These are phyloP conservation scores for Yamadazyma oceani DNA, from an alignment of 1,139 yeast species.

Conservation along the genomic window DNA sequence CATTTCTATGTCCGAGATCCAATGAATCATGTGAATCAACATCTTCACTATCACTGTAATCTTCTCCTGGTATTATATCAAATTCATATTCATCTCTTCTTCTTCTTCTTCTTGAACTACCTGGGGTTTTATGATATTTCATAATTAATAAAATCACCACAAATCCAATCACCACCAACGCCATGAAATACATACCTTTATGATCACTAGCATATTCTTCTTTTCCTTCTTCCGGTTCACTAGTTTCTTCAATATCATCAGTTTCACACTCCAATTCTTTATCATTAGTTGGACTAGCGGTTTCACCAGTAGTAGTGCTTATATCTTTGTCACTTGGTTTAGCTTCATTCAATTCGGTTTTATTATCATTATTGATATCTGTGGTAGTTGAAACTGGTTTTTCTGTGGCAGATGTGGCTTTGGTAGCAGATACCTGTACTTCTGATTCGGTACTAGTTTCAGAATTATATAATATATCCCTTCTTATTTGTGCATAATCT, in stretches of 20 bases:
- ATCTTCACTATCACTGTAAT: slow-evolving; percentile 40
- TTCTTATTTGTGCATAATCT: slow-evolving; percentile 43
- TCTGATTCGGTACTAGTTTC: background rate
- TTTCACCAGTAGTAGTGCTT: slow-evolving; percentile 10
- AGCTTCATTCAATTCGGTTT: slow-evolving; percentile 1
- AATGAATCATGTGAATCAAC: slow-evolving; percentile 27
- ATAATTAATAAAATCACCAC: slow-evolving; percentile 52
- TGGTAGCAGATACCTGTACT: slow-evolving; percentile 2
- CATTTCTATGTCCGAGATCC: slow-evolving; percentile 27
- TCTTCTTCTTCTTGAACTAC: slow-evolving; percentile 49
- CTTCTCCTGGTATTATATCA: slow-evolving; percentile 74
- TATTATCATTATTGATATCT: background rate
- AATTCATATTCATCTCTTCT: slow-evolving; percentile 78
- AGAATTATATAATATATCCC: slow-evolving; percentile 24
- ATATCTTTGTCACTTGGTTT: slow-evolving; percentile 6
- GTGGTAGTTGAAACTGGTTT: background rate
- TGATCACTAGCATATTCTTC: slow-evolving; percentile 36
- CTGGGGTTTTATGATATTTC: slow-evolving; percentile 52
- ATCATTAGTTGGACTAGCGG: slow-evolving; percentile 4
- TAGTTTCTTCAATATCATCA: slow-evolving; percentile 21
- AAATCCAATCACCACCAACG: slow-evolving; percentile 60
- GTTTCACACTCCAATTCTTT: slow-evolving; percentile 6
- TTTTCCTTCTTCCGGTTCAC: slow-evolving; percentile 29
- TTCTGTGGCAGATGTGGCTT: slow-evolving; percentile 2
- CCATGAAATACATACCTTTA: slow-evolving; percentile 60